Conservation (phyloP, 148 eudicot species). For the Cornus kousa region DNA sequence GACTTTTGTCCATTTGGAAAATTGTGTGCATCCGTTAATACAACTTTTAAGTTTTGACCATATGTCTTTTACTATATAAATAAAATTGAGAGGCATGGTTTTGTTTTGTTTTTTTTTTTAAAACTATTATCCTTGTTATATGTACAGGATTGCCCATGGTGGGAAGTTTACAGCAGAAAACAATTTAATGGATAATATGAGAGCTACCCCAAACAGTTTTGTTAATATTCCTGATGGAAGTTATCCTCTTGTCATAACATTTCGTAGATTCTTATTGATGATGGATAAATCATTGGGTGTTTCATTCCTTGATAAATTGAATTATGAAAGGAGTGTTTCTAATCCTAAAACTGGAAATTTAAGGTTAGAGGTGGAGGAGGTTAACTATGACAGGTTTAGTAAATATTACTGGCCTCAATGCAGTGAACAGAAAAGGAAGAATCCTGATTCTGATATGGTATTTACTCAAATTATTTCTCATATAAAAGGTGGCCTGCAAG, state of each 20-base stretch:
- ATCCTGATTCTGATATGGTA: constrained; percentile 66
- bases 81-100: no score
- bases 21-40: no score
- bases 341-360: constrained; percentile 19
- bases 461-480: constrained; percentile 72
- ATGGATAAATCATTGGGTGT: constrained; percentile 61
- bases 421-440: constrained; percentile 47
- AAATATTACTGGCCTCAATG: constrained; percentile 60
- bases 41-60: no score
- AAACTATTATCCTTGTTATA: background rate
- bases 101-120: no score
- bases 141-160: constrained; percentile 46
- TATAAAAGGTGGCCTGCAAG: constrained; percentile 63
- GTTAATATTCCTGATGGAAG: constrained; percentile 33
- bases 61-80: no score
- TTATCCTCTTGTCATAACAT: constrained; percentile 73
- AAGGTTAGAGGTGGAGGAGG: constrained; percentile 49
- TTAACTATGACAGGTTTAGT: constrained; percentile 53
- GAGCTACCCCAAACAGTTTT: constrained; percentile 63
- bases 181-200: constrained; percentile 31
- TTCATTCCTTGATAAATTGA: constrained; percentile 58
- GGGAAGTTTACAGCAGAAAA: constrained; percentile 28
- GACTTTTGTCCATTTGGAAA: no score
- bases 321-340: constrained; percentile 15
- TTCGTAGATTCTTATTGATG: constrained; percentile 72